Evolutionary conservation across 192 early-diverging fungal species (phyloP).

Genomic region (Linnemannia schmuckeri): DNA sequence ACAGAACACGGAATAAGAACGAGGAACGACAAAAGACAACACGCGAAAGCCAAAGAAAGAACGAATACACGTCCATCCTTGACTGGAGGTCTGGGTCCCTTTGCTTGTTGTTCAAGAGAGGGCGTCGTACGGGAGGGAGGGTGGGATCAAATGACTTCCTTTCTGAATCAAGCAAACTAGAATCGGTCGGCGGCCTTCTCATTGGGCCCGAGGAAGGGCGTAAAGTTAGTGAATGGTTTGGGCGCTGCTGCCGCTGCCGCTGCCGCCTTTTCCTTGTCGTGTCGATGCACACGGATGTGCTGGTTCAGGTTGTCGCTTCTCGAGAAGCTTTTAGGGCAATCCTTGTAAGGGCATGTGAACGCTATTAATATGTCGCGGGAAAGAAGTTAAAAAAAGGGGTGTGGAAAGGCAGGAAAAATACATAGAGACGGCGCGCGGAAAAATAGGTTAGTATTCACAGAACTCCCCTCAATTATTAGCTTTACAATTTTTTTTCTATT

Average conservation of each 20-base stretch:
- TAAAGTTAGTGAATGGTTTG: constrained; percentile 32
- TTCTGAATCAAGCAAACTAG: not conserved
- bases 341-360: constrained; percentile 59
- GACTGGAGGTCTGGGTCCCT: too few relatives aligned
- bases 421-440: not conserved
- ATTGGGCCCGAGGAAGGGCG: constrained; percentile 8
- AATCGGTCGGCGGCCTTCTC: not conserved
- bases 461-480: not conserved
- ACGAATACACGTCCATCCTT: too few relatives aligned
- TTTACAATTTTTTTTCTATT: too few relatives aligned
- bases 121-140: too few relatives aligned
- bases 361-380: constrained; percentile 42
- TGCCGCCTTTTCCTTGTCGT: constrained; percentile 28
- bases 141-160: too few relatives aligned
- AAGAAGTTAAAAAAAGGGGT: not conserved
- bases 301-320: constrained; percentile 69
- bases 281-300: constrained; percentile 67
- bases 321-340: constrained; percentile 66
- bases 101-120: too few relatives aligned
- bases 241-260: not conserved
- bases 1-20: not conserved
- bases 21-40: too few relatives aligned
- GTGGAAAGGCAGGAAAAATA: not conserved
- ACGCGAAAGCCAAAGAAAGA: too few relatives aligned
- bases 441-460: not conserved